phyloP scores from a whole-genome alignment of 306 rosid species.

The Vicia villosa region DNA sequence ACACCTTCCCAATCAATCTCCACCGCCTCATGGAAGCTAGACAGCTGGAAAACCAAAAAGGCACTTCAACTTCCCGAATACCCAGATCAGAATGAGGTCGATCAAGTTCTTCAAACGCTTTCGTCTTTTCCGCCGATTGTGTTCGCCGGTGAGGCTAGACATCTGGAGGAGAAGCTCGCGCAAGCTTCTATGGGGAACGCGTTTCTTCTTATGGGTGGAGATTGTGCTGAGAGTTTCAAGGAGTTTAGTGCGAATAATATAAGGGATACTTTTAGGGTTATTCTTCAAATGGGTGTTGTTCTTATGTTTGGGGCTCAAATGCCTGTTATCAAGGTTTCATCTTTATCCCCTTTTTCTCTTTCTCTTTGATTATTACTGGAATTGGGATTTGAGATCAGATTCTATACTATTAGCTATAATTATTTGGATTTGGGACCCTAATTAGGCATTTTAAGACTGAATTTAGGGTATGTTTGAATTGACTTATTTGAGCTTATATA shows the following conservation, averaged over 20 bases:
- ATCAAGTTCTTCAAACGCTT: constrained; percentile 44
- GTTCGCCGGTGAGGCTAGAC: constrained; percentile 52
- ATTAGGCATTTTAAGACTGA: neutral
- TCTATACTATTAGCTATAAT: constrained; percentile 4
- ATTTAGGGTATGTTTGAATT: neutral
- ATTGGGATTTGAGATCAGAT: neutral
- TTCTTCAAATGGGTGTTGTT: constrained; percentile 58
- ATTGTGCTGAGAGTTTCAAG: constrained; percentile 88
- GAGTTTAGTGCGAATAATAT: constrained; percentile 66
- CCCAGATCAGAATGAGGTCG: constrained; percentile 39
- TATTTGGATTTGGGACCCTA: neutral
- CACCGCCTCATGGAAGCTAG: constrained; percentile 23
- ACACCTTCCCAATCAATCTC: neutral
- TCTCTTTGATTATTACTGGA: neutral
- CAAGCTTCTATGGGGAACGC: constrained; percentile 54
- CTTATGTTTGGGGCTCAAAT: constrained; percentile 57
- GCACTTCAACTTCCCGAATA: constrained; percentile 49
- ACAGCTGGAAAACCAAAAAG: constrained; percentile 46
- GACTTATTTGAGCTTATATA: too few relatives aligned
- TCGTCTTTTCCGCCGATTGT: constrained; percentile 46
- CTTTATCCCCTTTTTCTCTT: neutral
- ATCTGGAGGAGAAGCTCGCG: constrained; percentile 43
- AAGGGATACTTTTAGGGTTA: constrained; percentile 50
- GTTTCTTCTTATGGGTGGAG: constrained; percentile 53
- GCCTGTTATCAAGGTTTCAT: constrained; percentile 52